phyloP scores from a whole-genome alignment of 2,329 filamentous ascomycete species.

The Myotisia sp. region DNA sequence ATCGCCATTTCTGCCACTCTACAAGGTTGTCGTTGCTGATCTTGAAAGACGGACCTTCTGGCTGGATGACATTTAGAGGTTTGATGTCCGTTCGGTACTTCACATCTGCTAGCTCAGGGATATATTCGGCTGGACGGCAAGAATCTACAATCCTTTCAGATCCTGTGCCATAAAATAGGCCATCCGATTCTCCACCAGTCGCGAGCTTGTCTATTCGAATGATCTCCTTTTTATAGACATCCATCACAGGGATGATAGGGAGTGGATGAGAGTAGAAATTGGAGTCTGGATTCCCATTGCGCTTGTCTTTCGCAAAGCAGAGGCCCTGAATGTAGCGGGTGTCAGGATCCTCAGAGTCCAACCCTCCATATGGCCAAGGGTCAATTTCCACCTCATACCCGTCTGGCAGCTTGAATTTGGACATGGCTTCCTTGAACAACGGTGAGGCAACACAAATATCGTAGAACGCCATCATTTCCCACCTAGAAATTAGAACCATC shows the following conservation, averaged over 20 bases:
- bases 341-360: slow-evolving; percentile 34
- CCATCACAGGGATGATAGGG: slow-evolving; percentile 46
- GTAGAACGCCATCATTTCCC: slow-evolving; percentile 35
- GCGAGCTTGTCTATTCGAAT: slow-evolving; percentile 46
- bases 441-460: slow-evolving; percentile 39
- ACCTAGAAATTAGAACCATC: slow-evolving; percentile 16
- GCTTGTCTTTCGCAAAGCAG: slow-evolving; percentile 38
- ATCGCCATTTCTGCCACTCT: slow-evolving; percentile 52
- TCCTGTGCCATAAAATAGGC: slow-evolving; percentile 28
- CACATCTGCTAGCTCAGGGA: slow-evolving; percentile 35
- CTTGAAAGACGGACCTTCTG: slow-evolving; percentile 50
- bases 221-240: slow-evolving; percentile 40
- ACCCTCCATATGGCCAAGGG: slow-evolving; percentile 45
- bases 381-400: slow-evolving; percentile 43
- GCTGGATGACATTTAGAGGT: slow-evolving; percentile 55
- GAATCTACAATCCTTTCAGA: slow-evolving; percentile 38
- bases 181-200: slow-evolving; percentile 37
- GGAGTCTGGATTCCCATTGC: slow-evolving; percentile 38
- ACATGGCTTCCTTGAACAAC: slow-evolving; percentile 37
- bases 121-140: slow-evolving; percentile 39
- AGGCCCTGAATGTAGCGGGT: slow-evolving; percentile 41
- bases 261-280: slow-evolving; percentile 51
- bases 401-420: slow-evolving; percentile 39
- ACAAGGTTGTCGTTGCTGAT: slow-evolving; percentile 38
- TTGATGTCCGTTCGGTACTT: slow-evolving; percentile 42